Percentiles rank a stretch among this genome's conserved stretches.
Evolutionary conservation across 2,329 filamentous ascomycete genomes (phyloP).

Genomic region (Fusarium sulawesiense): DNA sequence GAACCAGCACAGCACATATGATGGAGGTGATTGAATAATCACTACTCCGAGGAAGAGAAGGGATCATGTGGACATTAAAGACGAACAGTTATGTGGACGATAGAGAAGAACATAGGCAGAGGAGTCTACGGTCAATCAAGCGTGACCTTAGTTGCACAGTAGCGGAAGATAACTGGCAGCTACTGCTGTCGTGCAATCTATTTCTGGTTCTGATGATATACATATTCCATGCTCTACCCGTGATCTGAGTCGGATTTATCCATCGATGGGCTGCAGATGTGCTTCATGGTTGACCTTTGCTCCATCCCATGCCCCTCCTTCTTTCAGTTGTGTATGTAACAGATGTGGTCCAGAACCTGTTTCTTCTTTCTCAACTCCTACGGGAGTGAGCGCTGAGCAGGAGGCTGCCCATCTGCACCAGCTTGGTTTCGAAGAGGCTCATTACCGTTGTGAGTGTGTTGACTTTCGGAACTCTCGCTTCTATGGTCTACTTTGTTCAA

Average conservation of each 20-base stretch:
- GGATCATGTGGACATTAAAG: constrained; percentile 15
- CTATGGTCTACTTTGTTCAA: neutral
- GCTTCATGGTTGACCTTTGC: neutral
- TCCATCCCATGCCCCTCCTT: neutral
- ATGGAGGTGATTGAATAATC: constrained; percentile 9
- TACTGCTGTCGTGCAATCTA: constrained; percentile 27
- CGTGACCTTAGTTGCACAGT: constrained; percentile 16
- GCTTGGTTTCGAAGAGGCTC: neutral
- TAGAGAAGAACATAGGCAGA: constrained; percentile 26
- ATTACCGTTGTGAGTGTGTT: neutral
- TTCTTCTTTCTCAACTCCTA: neutral
- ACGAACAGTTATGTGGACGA: constrained; percentile 15
- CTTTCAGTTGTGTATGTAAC: neutral
- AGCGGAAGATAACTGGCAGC: constrained; percentile 28
- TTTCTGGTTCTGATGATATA: constrained; percentile 38
- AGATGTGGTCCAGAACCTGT: neutral
- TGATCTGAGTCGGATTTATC: neutral
- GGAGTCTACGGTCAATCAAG: constrained; percentile 23
- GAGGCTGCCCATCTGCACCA: neutral
- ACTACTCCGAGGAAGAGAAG: constrained; percentile 25
- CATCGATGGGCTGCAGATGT: neutral
- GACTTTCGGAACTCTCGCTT: neutral
- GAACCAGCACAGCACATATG: neutral
- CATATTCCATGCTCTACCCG: neutral
- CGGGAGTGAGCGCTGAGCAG: neutral